These are phyloP conservation scores for Pyricularia sp. DNA, from an alignment of 2,329 filamentous ascomycete species.

Conservation along the genomic window DNA sequence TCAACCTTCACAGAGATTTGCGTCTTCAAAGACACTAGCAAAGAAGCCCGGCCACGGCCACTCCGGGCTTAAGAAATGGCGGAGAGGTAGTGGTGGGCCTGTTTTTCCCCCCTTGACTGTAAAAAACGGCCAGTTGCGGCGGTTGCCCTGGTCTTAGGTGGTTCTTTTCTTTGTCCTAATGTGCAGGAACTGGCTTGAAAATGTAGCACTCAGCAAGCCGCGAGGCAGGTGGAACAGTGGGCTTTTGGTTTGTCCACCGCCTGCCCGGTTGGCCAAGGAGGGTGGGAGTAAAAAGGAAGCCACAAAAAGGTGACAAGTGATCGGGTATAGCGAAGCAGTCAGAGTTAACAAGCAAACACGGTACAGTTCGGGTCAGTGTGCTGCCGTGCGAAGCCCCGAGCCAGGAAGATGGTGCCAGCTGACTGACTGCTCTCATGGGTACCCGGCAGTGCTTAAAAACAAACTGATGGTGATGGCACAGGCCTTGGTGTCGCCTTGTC, in stretches of 20 bases:
- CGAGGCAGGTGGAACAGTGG: background rate
- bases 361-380: background rate
- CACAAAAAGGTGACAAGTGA: conserved; percentile 5
- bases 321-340: conserved; percentile 1
- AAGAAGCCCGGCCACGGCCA: background rate
- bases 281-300: background rate
- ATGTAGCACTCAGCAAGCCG: background rate
- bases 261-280: background rate
- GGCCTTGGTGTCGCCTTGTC: background rate
- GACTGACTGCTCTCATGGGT: background rate
- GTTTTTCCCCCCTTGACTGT: background rate
- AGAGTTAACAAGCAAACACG: background rate
- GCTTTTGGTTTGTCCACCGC: background rate
- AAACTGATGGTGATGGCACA: background rate
- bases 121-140: background rate
- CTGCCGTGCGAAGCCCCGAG: background rate
- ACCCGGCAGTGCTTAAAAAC: background rate
- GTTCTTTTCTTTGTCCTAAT: background rate
- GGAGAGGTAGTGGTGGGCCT: background rate
- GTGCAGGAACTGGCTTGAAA: background rate
- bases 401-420: background rate
- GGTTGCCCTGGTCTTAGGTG: background rate
- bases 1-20: background rate
- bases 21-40: background rate
- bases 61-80: background rate